These are phyloP conservation scores for Laetiporus sulphureus DNA, from an alignment of 1,284 basidiomycete species.

Conservation along the genomic window DNA sequence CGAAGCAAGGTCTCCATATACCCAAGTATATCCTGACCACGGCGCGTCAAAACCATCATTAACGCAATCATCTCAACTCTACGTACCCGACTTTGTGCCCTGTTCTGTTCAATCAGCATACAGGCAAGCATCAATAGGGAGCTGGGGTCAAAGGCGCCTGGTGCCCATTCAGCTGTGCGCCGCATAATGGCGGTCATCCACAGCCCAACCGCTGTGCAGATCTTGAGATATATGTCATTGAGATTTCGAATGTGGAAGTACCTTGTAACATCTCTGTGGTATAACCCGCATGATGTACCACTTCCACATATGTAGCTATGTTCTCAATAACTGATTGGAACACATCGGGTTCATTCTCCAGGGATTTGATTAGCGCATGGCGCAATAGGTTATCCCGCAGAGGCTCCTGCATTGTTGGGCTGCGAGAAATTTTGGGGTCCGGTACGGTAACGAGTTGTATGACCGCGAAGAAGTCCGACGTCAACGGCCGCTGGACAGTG, in stretches of 20 bases:
- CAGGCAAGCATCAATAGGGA: constrained; percentile 46
- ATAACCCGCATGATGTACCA: constrained; percentile 47
- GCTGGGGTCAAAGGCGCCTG: constrained; percentile 44
- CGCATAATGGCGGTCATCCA: constrained; percentile 46
- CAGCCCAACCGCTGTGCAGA: constrained; percentile 43
- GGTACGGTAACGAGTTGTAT: constrained; percentile 41
- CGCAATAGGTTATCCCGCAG: constrained; percentile 49
- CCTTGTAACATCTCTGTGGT: constrained; percentile 45
- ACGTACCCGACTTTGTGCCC: constrained; percentile 47
- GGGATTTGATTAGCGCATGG: constrained; percentile 42
- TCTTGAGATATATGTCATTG: constrained; percentile 3
- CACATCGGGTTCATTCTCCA: constrained; percentile 41
- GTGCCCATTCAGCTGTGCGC: constrained; percentile 44
- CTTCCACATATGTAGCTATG: constrained; percentile 42
- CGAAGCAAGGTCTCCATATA: constrained; percentile 54
- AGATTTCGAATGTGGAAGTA: constrained; percentile 25
- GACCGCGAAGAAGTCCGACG: constrained; percentile 44
- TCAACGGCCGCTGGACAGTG: constrained; percentile 39
- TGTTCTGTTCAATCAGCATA: constrained; percentile 52
- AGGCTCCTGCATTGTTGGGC: constrained; percentile 21
- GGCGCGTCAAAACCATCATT: neutral
- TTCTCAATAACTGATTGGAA: constrained; percentile 51
- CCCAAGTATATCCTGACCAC: constrained; percentile 46
- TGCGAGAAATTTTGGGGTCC: constrained; percentile 29
- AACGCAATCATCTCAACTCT: constrained; percentile 1